A percentile compares a stretch with the other conserved stretches of the same genome.
Conservation (phyloP, 345 rosid species). For the Cochlearia excelsa region DNA sequence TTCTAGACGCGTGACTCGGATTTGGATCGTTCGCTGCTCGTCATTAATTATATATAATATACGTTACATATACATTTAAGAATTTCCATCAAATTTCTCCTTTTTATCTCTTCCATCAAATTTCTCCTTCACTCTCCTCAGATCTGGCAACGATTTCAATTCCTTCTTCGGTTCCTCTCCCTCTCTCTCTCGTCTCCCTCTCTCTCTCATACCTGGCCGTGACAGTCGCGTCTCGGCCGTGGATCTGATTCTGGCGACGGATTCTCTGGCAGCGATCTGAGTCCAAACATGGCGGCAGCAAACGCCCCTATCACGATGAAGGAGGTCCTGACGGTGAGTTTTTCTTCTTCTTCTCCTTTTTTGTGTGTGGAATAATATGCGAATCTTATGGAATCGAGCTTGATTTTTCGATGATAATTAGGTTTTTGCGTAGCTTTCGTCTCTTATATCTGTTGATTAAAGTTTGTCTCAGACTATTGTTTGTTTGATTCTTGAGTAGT, state of each 20-base stretch:
- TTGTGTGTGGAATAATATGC: background rate
- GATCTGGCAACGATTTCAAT: slow-evolving; percentile 43
- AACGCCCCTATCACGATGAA: slow-evolving; percentile 92
- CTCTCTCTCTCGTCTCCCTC: slow-evolving; percentile 16
- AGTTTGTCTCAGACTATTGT: slow-evolving; percentile 3
- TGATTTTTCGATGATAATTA: slow-evolving; percentile 5
- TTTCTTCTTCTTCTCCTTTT: slow-evolving; percentile 1
- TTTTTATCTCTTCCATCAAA: too few species aligned
- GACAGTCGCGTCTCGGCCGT: slow-evolving; percentile 4
- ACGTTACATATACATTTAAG: too few species aligned
- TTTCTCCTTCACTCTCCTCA: slow-evolving; percentile 32
- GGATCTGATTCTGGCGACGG: slow-evolving; percentile 40
- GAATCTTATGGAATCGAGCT: slow-evolving; percentile 23
- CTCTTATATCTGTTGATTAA: slow-evolving; percentile 15
- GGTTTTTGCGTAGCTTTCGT: slow-evolving; percentile 6
- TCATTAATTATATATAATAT: too few species aligned
- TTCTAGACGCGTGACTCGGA: too few species aligned
- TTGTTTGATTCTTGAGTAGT: slow-evolving; percentile 15
- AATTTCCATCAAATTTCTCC: too few species aligned
- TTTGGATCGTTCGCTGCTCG: too few species aligned
- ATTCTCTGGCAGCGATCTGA: slow-evolving; percentile 41
- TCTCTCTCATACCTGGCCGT: slow-evolving; percentile 22
- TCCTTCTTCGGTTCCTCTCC: slow-evolving; percentile 10
- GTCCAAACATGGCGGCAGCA: slow-evolving; percentile 76
- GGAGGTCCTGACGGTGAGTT: slow-evolving; percentile 78